phyloP scores from a whole-genome alignment of 1,139 yeast species.

The Saccharomyces pastorianus region DNA sequence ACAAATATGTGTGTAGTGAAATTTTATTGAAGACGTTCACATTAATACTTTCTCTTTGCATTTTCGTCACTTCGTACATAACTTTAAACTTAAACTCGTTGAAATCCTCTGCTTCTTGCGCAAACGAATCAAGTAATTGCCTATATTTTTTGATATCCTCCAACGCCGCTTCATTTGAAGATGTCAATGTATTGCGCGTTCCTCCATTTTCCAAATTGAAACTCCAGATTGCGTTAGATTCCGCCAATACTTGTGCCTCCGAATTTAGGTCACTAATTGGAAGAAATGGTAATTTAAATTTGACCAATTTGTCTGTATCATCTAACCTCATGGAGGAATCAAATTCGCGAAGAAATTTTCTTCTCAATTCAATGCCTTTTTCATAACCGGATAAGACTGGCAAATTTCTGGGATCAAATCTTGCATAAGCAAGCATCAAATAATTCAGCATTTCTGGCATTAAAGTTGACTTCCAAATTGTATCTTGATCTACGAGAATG shows the following conservation, averaged over 20 bases:
- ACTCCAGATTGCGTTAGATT: constrained; percentile 69
- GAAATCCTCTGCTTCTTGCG: constrained; percentile 5
- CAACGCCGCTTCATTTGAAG: background rate
- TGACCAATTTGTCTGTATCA: constrained; percentile 21
- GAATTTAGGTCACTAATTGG: constrained; percentile 45
- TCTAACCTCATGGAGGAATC: constrained; percentile 27
- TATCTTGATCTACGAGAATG: constrained; percentile 3
- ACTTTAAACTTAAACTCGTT: constrained; percentile 19
- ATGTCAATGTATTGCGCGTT: background rate
- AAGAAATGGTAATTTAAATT: constrained; percentile 51
- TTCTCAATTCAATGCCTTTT: constrained; percentile 42
- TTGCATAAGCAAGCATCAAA: constrained; percentile 51
- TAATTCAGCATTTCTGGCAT: constrained; percentile 45
- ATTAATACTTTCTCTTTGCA: constrained; percentile 17
- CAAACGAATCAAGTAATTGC: background rate
- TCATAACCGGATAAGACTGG: constrained; percentile 40
- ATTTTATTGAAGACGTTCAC: constrained; percentile 16
- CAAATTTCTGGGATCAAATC: constrained; percentile 30
- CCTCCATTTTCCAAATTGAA: constrained; percentile 27
- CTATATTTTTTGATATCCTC: background rate
- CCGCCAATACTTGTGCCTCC: constrained; percentile 49
- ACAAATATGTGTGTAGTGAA: constrained; percentile 20
- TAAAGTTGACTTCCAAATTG: constrained; percentile 25
- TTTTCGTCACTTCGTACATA: constrained; percentile 12
- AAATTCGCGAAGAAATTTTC: constrained; percentile 37